Evolutionary conservation across 2,329 filamentous ascomycete genomes (phyloP).

Genomic region (Colletotrichum simmondsii): DNA sequence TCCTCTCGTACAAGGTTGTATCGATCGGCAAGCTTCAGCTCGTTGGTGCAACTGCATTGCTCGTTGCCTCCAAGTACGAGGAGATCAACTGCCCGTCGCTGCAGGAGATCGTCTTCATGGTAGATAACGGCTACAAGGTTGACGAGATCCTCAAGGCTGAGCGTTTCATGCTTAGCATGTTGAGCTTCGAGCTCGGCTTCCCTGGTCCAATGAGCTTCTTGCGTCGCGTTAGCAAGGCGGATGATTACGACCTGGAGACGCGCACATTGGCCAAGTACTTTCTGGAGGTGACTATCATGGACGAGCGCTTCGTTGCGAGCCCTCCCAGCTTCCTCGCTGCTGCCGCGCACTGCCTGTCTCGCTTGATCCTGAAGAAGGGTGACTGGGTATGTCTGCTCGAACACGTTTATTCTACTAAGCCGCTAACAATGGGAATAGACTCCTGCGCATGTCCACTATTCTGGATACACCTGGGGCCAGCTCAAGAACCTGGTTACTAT

Average conservation of each 20-base stretch:
- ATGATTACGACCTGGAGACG: constrained; percentile 96
- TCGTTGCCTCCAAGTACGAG: constrained; percentile 97
- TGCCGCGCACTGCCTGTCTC: constrained; percentile 90
- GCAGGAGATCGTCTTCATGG: constrained; percentile 97
- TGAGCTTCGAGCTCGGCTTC: constrained; percentile 95
- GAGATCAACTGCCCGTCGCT: constrained; percentile 98
- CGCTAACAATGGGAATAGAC: constrained; percentile 66
- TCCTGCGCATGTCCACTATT: constrained; percentile 88
- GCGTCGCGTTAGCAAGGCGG: constrained; percentile 95
- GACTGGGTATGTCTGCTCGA: constrained; percentile 79
- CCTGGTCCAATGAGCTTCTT: constrained; percentile 99
- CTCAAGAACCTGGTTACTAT: constrained; percentile 80
- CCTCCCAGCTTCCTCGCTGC: constrained; percentile 92
- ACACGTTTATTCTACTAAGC: background rate
- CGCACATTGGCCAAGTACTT: constrained; percentile 98
- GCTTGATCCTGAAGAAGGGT: constrained; percentile 89
- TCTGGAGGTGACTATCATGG: constrained; percentile 95
- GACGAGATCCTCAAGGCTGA: constrained; percentile 98
- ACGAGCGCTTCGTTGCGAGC: constrained; percentile 93
- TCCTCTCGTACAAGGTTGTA: constrained; percentile 93
- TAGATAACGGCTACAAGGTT: constrained; percentile 87
- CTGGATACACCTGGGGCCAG: constrained; percentile 90
- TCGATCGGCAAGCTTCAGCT: constrained; percentile 95
- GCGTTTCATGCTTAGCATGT: constrained; percentile 97
- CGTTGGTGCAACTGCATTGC: constrained; percentile 94